These are phyloP conservation scores for Ascochyta lentis DNA, from an alignment of 2,329 filamentous ascomycete species.

Conservation along the genomic window DNA sequence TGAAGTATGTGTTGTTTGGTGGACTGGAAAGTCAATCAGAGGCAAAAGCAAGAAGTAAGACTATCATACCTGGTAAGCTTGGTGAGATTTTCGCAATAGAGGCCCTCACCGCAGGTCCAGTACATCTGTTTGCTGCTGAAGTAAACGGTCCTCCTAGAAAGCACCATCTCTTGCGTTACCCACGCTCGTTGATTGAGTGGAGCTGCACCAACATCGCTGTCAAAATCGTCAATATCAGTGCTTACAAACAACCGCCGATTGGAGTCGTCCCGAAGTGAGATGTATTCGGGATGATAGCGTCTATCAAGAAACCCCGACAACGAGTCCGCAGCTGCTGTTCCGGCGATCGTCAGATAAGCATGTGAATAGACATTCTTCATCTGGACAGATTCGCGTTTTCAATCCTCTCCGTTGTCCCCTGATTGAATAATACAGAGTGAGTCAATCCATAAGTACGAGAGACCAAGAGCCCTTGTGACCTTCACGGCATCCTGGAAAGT, in stretches of 20 bases:
- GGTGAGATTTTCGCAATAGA: slow-evolving; percentile 24
- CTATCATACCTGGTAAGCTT: background rate
- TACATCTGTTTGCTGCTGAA: slow-evolving; percentile 28
- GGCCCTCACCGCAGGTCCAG: slow-evolving; percentile 26
- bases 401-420: background rate
- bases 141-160: slow-evolving; percentile 24
- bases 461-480: background rate
- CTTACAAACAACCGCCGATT: background rate
- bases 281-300: background rate
- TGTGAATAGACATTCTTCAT: background rate
- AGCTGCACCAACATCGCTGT: background rate
- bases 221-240: background rate
- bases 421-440: background rate
- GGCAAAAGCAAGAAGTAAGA: too few relatives aligned
- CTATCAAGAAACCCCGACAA: background rate
- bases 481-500: background rate
- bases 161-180: slow-evolving; percentile 28
- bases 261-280: background rate
- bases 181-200: slow-evolving; percentile 12
- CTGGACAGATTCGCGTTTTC: background rate
- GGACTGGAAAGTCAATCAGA: background rate
- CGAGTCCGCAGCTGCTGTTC: background rate
- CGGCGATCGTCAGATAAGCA: background rate
- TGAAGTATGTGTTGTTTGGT: background rate
- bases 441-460: background rate